Conservation (phyloP, 345 rosid species). For the Hirschfeldia incana region DNA sequence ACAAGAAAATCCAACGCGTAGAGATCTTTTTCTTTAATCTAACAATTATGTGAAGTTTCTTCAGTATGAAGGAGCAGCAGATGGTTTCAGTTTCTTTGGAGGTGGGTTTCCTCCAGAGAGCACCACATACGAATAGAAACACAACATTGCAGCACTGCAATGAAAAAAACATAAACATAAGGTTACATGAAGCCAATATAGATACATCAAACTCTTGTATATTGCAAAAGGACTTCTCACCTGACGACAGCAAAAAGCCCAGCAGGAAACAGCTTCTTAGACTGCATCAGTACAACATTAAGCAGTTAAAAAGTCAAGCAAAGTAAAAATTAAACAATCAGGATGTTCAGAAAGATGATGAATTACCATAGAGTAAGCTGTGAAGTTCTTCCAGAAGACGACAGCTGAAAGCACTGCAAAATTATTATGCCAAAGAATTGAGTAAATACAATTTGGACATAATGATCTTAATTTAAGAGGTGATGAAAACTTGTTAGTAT, state of each 20-base stretch:
- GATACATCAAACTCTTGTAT: constrained; percentile 8
- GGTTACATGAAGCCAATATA: not conserved
- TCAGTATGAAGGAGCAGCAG: constrained; percentile 44
- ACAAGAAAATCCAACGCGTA: not conserved
- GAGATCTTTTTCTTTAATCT: too few species aligned
- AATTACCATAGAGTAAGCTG: constrained; percentile 60
- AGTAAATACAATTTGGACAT: constrained; percentile 14
- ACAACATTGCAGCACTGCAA: constrained; percentile 80
- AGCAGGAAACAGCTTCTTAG: constrained; percentile 68
- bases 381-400: constrained; percentile 73
- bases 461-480: constrained; percentile 8
- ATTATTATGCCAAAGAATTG: not conserved
- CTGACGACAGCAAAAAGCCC: constrained; percentile 62
- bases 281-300: constrained; percentile 54
- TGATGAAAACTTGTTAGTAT: constrained; percentile 11
- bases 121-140: constrained; percentile 73
- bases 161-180: not conserved
- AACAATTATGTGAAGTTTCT: not conserved
- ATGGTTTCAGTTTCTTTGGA: constrained; percentile 73
- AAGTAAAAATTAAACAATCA: not conserved
- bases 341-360: constrained; percentile 1
- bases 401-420: constrained; percentile 74
- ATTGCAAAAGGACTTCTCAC: constrained; percentile 38
- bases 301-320: constrained; percentile 27
- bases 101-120: constrained; percentile 96